Conservation (phyloP, 163 green algal genomes). For the Scenedesmus sp. region DNA sequence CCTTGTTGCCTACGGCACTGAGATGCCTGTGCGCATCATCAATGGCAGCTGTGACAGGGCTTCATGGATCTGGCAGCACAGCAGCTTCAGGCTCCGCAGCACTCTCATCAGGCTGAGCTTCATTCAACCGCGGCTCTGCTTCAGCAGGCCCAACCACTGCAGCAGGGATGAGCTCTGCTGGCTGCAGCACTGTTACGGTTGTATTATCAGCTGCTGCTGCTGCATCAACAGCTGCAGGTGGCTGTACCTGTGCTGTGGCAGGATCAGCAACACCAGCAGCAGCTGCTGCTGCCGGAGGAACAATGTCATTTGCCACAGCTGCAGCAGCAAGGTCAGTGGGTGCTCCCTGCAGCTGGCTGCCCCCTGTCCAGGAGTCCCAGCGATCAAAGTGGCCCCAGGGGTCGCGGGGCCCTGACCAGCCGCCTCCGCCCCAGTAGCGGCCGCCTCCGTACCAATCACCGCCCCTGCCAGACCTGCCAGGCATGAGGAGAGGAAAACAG, state of each 20-base stretch:
- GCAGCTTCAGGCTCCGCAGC: background rate
- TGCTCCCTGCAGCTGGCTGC: background rate
- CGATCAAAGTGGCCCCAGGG: background rate
- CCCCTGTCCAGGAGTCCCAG: background rate
- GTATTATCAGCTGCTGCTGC: background rate
- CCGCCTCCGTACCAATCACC: background rate
- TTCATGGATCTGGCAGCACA: background rate
- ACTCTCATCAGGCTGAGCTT: background rate
- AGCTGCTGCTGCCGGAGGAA: background rate
- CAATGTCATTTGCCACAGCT: background rate
- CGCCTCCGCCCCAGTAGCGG: background rate
- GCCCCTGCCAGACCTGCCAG: background rate
- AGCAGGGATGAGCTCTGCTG: background rate
- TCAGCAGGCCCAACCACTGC: background rate
- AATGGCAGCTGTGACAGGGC: too few relatives aligned
- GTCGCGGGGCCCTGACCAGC: background rate
- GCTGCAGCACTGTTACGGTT: background rate
- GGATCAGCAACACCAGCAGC: background rate
- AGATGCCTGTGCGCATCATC: too few relatives aligned
- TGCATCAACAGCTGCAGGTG: background rate
- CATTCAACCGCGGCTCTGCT: background rate
- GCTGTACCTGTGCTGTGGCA: background rate
- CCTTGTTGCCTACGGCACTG: too few relatives aligned
- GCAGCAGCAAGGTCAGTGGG: background rate
- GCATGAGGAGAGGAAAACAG: background rate